These are phyloP conservation scores for Lentinula boryana DNA, from an alignment of 768 basidiomycete species.

Conservation along the genomic window DNA sequence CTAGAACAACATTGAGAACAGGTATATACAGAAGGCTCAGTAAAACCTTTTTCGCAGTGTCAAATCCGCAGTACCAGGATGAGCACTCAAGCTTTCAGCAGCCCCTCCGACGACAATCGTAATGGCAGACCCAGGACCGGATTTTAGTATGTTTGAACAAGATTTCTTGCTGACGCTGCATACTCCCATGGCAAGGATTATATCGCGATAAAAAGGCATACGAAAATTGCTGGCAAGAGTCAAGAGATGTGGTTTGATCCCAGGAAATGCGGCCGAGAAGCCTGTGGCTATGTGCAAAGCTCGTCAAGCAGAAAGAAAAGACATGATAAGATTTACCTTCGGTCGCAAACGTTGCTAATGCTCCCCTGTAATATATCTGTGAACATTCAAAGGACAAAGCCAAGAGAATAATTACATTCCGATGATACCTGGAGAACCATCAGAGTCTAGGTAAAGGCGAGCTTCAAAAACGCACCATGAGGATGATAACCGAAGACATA, in stretches of 20 bases:
- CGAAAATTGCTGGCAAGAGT: conserved; percentile 88
- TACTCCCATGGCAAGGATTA: conserved; percentile 81
- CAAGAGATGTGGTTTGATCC: conserved; percentile 87
- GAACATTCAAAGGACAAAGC: background rate
- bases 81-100: conserved; percentile 88
- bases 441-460: background rate
- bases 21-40: background rate
- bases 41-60: conserved; percentile 64
- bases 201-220: conserved; percentile 90
- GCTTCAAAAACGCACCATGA: conserved; percentile 55
- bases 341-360: conserved; percentile 92
- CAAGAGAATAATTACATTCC: conserved; percentile 67
- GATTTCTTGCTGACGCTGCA: conserved; percentile 89
- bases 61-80: conserved; percentile 93
- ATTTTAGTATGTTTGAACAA: conserved; percentile 80
- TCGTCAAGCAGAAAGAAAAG: background rate
- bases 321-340: conserved; percentile 49
- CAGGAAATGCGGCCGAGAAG: conserved; percentile 86
- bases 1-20: conserved; percentile 27
- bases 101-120: conserved; percentile 97
- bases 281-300: conserved; percentile 60
- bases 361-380: conserved; percentile 56
- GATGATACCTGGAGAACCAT: conserved; percentile 68
- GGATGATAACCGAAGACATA: conserved; percentile 99
- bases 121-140: conserved; percentile 64